These are phyloP conservation scores for Excoecaria agallocha DNA, from an alignment of 345 rosid genomes.

Conservation along the genomic window DNA sequence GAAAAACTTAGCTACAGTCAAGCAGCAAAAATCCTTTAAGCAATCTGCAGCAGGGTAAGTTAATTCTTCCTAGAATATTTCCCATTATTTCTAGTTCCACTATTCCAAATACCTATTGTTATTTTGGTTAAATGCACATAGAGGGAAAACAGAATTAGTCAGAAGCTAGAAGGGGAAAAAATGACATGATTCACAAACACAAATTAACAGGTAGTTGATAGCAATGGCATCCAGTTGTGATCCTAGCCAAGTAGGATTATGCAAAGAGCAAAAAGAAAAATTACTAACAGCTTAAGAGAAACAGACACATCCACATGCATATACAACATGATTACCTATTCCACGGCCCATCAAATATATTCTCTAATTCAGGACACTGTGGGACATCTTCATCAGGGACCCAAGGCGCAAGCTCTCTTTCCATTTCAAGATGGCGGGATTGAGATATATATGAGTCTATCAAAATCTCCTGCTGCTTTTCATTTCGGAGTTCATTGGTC, in stretches of 20 bases:
- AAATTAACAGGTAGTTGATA: neutral
- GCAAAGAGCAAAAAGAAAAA: constrained; percentile 1
- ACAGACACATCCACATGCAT: constrained; percentile 6
- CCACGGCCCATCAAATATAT: constrained; percentile 60
- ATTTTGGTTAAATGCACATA: neutral
- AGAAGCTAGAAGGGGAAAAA: neutral
- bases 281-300: constrained; percentile 10
- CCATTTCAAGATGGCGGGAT: constrained; percentile 48
- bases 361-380: constrained; percentile 60
- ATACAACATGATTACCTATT: constrained; percentile 51
- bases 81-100: neutral
- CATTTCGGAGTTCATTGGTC: constrained; percentile 48
- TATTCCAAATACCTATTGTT: neutral
- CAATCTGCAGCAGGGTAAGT: too few species aligned
- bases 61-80: too few species aligned
- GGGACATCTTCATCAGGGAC: constrained; percentile 73
- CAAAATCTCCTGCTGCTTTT: constrained; percentile 64
- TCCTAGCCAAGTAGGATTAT: constrained; percentile 17
- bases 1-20: too few species aligned
- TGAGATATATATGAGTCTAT: constrained; percentile 82
- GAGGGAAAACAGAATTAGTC: neutral
- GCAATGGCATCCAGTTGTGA: neutral
- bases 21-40: too few species aligned
- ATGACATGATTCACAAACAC: too few species aligned
- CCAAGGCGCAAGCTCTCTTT: constrained; percentile 84